Evolutionary conservation across 1,284 basidiomycete genomes (phyloP).

Genomic region (Pseudozyma hubeiensis): DNA sequence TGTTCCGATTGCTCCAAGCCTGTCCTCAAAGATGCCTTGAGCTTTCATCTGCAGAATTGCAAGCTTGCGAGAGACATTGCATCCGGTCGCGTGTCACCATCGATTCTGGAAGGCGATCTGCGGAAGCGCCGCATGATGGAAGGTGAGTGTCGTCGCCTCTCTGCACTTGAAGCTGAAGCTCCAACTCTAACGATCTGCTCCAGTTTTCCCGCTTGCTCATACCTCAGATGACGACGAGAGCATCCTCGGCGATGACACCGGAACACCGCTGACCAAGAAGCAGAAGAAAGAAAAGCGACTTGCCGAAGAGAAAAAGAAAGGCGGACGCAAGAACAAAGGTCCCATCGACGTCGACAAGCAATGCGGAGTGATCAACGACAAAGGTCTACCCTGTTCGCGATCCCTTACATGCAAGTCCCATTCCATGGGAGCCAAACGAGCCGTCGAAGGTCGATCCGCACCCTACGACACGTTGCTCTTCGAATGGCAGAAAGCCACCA

Average conservation of each 20-base stretch:
- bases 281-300: conserved; percentile 41
- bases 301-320: conserved; percentile 47
- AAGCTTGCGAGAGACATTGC: conserved; percentile 54
- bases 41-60: conserved; percentile 61
- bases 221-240: conserved; percentile 42
- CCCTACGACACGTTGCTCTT: conserved; percentile 81
- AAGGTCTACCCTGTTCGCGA: conserved; percentile 90
- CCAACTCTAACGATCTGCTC: not conserved
- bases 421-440: conserved; percentile 94
- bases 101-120: conserved; percentile 51
- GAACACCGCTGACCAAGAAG: conserved; percentile 27
- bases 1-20: conserved; percentile 59
- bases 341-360: conserved; percentile 83
- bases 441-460: conserved; percentile 86
- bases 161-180: too few species aligned
- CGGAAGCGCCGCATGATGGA: conserved; percentile 48
- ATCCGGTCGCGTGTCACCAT: conserved; percentile 54
- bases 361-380: conserved; percentile 98
- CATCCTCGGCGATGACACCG: conserved; percentile 30
- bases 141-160: conserved; percentile 28
- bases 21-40: conserved; percentile 52
- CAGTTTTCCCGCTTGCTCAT: not conserved
- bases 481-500: conserved; percentile 92
- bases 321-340: conserved; percentile 53
- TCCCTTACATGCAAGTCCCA: conserved; percentile 98